phyloP scores from a whole-genome alignment of 169 alveolate species.

The Plasmodium vivax region DNA sequence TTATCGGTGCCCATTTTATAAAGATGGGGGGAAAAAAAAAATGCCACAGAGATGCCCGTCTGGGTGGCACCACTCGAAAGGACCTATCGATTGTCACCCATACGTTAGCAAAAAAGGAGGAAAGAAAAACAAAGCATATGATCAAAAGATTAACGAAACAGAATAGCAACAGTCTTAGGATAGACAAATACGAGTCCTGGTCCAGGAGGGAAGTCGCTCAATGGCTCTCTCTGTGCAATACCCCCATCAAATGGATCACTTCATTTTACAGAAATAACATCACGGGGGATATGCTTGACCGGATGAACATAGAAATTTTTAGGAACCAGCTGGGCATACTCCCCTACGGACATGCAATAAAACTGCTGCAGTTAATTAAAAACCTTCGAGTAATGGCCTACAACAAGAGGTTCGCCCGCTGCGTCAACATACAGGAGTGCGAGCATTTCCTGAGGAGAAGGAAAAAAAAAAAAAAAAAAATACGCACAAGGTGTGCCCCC shows the following conservation, averaged over 20 bases:
- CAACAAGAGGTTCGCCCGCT: conserved; percentile 11
- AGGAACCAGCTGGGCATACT: conserved; percentile 49
- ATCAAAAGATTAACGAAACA: neutral
- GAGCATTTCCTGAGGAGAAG: conserved; percentile 20
- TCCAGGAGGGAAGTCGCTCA: conserved; percentile 36
- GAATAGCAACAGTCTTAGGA: conserved; percentile 1
- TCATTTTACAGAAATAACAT: conserved; percentile 49
- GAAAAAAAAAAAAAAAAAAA: neutral
- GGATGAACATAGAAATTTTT: conserved; percentile 1
- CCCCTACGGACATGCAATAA: conserved; percentile 58
- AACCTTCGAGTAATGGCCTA: conserved; percentile 38
- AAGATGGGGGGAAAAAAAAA: neutral
- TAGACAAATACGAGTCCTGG: conserved; percentile 49
- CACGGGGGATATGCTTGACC: conserved; percentile 1
- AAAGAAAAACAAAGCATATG: neutral
- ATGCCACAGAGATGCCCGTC: neutral
- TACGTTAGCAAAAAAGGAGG: neutral
- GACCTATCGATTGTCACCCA: neutral
- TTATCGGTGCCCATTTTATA: neutral
- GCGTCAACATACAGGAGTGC: conserved; percentile 26
- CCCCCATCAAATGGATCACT: conserved; percentile 39
- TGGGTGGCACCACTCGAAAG: neutral
- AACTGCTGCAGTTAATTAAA: conserved; percentile 41
- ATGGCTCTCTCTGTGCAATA: conserved; percentile 45
- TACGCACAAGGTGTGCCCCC: neutral